Evolutionary conservation across 768 basidiomycete genomes (phyloP).

Genomic region (Leccinum sublutescens): DNA sequence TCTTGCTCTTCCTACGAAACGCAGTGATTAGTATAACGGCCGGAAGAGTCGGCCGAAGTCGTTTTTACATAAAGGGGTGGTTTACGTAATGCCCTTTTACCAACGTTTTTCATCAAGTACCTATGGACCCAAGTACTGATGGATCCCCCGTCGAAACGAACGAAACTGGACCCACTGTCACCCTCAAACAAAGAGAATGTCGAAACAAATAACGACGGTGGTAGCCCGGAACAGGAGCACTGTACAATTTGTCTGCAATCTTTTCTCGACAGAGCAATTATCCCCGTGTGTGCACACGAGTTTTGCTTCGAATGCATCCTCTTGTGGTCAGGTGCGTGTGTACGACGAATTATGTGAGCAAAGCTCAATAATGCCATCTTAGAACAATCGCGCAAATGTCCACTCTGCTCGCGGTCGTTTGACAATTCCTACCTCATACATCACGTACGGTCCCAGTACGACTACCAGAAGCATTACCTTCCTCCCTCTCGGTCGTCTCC

Average conservation of each 20-base stretch:
- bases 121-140: too few relatives aligned
- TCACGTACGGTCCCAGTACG: conserved; percentile 70
- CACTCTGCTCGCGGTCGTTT: conserved; percentile 66
- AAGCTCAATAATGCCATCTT: background rate
- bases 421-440: conserved; percentile 76
- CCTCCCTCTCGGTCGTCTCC: conserved; percentile 58
- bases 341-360: background rate
- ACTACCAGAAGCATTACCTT: conserved; percentile 80
- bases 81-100: background rate
- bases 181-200: background rate
- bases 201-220: background rate
- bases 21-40: too few relatives aligned
- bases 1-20: too few relatives aligned
- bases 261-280: conserved; percentile 72
- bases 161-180: conserved; percentile 32
- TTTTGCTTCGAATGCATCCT: conserved; percentile 92
- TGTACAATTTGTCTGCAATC: conserved; percentile 87
- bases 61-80: background rate
- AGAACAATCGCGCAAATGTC: conserved; percentile 81
- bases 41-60: too few relatives aligned
- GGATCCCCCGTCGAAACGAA: conserved; percentile 35
- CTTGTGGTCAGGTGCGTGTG: conserved; percentile 74
- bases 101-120: background rate
- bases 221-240: conserved; percentile 32
- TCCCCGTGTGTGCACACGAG: conserved; percentile 86